Base-by-base conservation (phyloP, 148 eudicot species). In the Tetragonia tetragonoides region DNA sequence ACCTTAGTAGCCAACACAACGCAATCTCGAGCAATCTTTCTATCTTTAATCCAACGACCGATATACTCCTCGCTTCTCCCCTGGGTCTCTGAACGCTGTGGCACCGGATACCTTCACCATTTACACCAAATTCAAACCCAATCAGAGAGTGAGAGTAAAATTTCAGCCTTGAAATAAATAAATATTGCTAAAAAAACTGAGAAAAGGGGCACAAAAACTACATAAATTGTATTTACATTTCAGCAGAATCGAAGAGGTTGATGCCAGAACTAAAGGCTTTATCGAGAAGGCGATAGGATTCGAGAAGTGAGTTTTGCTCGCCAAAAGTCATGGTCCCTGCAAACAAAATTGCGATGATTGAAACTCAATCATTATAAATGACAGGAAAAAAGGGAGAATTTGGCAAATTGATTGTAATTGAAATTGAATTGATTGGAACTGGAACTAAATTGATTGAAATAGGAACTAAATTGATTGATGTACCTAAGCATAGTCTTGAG, bases 241-340 rank as follows among this genome's bases (percentile, higher is more conserved):
- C 98, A 24, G 98, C 98, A 9, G 98, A 94, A 66, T 94, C 98
- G 78, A 92, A 94, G 93, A 94, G 90, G 72, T 94, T 94, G 81
- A 94, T 90, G 64, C 98, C 98, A 3, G 92, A 86, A 77, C 83
- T 49, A 79, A 87, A 90, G 6, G 94, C 98, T 67, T 86, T 84
- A 71, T 94, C 97, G 18, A 94, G 87, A 39, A 94, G 88, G 17
- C 72, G 84, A 70, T 66, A 87, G 1, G 97, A 94, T 60, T 92
- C 83, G 6, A 76, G 41, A 54, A 89, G 62, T 34, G 94, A 80
- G 76, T 92, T 92, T 67, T 94, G 97, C 87, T 88, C 89, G 28
- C 98, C 94, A 44, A 94, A 92, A 2, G 97, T 94, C 98, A 94
- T 93, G 16, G 97, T 91, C 56, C 97, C 98, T 90, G 85, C 1